These are phyloP conservation scores for Ceratocystis cubensis DNA, from an alignment of 2,329 filamentous ascomycete species.

Conservation along the genomic window DNA sequence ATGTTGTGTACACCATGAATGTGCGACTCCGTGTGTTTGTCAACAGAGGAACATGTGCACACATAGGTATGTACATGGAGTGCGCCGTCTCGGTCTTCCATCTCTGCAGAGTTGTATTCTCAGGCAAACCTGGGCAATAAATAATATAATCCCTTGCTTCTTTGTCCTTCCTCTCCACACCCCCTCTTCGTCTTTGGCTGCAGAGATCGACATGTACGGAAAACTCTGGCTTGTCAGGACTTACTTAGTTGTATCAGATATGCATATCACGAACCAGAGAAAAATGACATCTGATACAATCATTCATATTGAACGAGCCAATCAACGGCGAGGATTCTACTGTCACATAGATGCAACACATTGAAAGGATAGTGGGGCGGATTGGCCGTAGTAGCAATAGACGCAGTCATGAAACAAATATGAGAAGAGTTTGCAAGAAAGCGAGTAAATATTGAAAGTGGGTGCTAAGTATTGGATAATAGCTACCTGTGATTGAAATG, in stretches of 20 bases:
- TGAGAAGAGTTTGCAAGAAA: neutral
- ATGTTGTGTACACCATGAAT: neutral
- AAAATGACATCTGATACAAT: constrained; percentile 8
- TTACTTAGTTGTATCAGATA: constrained; percentile 1
- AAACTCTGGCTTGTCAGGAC: constrained; percentile 5
- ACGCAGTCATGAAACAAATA: neutral
- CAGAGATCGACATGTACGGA: constrained; percentile 1
- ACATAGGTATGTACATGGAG: neutral
- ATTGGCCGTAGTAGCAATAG: constrained; percentile 1
- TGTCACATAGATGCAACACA: neutral
- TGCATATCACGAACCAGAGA: constrained; percentile 5
- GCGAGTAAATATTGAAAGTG: neutral
- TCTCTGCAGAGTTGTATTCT: neutral
- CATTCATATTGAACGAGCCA: neutral
- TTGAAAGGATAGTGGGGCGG: neutral
- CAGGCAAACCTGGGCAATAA: neutral
- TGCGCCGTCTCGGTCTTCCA: neutral
- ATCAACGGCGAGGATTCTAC: neutral
- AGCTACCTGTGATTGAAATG: neutral
- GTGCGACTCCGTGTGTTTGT: neutral
- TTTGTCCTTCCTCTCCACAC: neutral
- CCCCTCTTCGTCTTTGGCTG: neutral
- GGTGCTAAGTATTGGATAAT: too few species aligned
- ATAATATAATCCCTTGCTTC: neutral
- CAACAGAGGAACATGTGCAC: neutral